Percentiles rank a stretch among this genome's conserved stretches.
Evolutionary conservation across 805 yeast species (phyloP).

Genomic region (Pichia nakasei): DNA sequence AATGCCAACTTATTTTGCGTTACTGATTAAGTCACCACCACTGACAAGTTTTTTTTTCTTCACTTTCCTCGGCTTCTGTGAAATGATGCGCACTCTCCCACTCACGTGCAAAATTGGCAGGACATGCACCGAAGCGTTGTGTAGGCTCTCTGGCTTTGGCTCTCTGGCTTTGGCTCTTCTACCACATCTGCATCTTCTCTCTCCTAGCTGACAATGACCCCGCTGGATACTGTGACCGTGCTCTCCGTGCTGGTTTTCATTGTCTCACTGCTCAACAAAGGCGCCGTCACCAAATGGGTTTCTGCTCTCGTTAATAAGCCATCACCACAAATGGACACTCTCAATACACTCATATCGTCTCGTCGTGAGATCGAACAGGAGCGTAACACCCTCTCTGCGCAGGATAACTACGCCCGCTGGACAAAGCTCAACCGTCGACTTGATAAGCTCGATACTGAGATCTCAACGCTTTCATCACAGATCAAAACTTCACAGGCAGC

Average conservation of each 20-base stretch:
- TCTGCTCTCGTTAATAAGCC: background rate
- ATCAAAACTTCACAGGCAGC: conserved; percentile 30
- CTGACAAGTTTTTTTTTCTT: too few species aligned
- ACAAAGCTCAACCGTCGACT: conserved; percentile 75
- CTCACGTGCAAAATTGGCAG: too few species aligned
- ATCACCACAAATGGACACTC: conserved; percentile 9
- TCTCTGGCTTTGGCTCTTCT: too few species aligned
- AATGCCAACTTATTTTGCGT: too few species aligned
- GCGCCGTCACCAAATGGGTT: background rate
- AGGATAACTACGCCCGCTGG: conserved; percentile 94
- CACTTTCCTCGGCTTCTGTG: too few species aligned
- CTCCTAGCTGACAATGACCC: background rate
- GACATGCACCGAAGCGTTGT: too few species aligned
- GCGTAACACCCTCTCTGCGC: conserved; percentile 63
- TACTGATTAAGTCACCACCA: too few species aligned
- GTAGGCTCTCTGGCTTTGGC: too few species aligned
- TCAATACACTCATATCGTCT: conserved; percentile 32
- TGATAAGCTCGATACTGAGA: conserved; percentile 47
- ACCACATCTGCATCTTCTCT: too few species aligned
- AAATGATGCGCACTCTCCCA: too few species aligned
- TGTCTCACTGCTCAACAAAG: background rate
- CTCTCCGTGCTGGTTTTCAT: background rate
- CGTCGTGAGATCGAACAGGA: conserved; percentile 40
- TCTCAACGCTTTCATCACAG: conserved; percentile 33
- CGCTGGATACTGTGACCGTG: background rate